Evolutionary conservation across 2,329 filamentous ascomycete genomes (phyloP).

Genomic region (Paraconiothyrium brasiliense): DNA sequence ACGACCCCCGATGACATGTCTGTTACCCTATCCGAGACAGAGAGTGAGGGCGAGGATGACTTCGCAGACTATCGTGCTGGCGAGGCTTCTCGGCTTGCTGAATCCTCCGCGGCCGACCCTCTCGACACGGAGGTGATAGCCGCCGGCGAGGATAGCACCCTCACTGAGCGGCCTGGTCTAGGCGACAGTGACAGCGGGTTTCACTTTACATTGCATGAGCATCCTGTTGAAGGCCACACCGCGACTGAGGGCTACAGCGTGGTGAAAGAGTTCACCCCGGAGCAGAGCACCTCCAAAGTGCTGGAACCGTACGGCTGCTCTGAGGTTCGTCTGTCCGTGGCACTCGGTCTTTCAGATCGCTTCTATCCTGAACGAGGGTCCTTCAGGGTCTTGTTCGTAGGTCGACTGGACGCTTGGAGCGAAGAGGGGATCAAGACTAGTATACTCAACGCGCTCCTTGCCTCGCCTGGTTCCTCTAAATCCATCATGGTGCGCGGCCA

Average conservation of each 20-base stretch:
- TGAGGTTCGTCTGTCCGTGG: constrained; percentile 41
- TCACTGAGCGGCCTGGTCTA: constrained; percentile 41
- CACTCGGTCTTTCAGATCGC: constrained; percentile 36
- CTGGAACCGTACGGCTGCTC: constrained; percentile 37
- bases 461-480: constrained; percentile 42
- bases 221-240: constrained; percentile 18
- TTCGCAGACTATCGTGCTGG: constrained; percentile 27
- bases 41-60: constrained; percentile 41
- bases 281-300: constrained; percentile 24
- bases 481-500: constrained; percentile 48
- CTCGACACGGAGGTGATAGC: constrained; percentile 27
- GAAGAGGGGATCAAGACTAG: constrained; percentile 40
- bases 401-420: constrained; percentile 41
- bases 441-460: constrained; percentile 44
- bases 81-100: constrained; percentile 29
- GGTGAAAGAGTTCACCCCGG: constrained; percentile 30
- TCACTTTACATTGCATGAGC: constrained; percentile 39
- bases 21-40: constrained; percentile 41
- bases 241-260: constrained; percentile 30
- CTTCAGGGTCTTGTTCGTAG: constrained; percentile 47
- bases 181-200: constrained; percentile 31
- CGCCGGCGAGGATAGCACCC: constrained; percentile 39
- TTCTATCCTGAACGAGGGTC: constrained; percentile 37
- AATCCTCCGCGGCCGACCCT: constrained; percentile 22
- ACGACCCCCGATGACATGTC: constrained; percentile 48